phyloP scores from a whole-genome alignment of 192 early-diverging fungal species.

The Coemansia asiatica region DNA sequence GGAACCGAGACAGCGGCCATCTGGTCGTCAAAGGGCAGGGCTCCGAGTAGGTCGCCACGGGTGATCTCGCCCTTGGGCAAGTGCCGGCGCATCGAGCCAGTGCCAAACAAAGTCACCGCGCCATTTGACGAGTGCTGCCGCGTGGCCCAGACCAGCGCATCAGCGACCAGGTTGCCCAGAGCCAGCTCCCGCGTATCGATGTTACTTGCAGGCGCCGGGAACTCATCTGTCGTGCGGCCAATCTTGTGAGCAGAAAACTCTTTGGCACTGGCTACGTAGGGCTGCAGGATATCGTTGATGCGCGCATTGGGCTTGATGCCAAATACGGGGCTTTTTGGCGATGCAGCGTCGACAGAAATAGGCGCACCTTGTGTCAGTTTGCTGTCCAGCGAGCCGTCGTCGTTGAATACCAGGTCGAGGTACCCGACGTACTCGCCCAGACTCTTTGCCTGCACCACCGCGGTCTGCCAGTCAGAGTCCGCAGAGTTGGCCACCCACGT shows the following conservation, averaged over 20 bases:
- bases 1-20: constrained; percentile 53
- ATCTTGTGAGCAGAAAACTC: constrained; percentile 46
- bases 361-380: constrained; percentile 58
- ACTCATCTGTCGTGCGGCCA: constrained; percentile 43
- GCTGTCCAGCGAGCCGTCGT: constrained; percentile 59
- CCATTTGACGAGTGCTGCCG: constrained; percentile 7
- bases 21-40: constrained; percentile 67
- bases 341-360: constrained; percentile 60
- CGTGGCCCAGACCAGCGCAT: constrained; percentile 60
- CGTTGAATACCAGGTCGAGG: constrained; percentile 64
- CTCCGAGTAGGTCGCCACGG: constrained; percentile 57
- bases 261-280: constrained; percentile 14
- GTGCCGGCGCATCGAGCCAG: constrained; percentile 63
- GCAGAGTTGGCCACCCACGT: constrained; percentile 55
- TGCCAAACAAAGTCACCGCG: constrained; percentile 62
- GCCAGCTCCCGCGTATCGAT: constrained; percentile 56
- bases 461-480: constrained; percentile 66
- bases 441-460: constrained; percentile 72
- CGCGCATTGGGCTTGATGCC: constrained; percentile 40
- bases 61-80: constrained; percentile 61
- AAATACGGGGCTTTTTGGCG: constrained; percentile 46
- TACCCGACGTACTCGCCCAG: constrained; percentile 70
- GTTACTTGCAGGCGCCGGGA: constrained; percentile 49
- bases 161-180: constrained; percentile 66
- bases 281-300: constrained; percentile 12